A percentile compares a stretch with the other conserved stretches of the same genome.
Conservation (phyloP, 495 filamentous ascomycete species). For the Tuber aestivum region DNA sequence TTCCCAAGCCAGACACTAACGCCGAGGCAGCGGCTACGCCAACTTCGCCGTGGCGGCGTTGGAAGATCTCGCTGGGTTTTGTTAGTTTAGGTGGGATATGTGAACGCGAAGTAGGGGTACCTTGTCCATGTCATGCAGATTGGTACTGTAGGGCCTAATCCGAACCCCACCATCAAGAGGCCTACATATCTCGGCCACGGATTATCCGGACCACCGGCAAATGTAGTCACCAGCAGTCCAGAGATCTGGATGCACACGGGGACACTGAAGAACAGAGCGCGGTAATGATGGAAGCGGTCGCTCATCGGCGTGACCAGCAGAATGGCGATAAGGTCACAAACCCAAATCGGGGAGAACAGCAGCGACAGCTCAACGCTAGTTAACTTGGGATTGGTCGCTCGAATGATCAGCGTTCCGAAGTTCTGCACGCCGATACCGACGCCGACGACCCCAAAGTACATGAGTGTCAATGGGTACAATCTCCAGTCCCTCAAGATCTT, state of each 20-base stretch:
- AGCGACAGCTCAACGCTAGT: slow-evolving; percentile 71
- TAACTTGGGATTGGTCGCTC: slow-evolving; percentile 64
- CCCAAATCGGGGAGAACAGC: slow-evolving; percentile 85
- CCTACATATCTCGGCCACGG: slow-evolving; percentile 84
- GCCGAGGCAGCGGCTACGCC: slow-evolving; percentile 85
- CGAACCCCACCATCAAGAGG: slow-evolving; percentile 84
- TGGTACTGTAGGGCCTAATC: slow-evolving; percentile 83
- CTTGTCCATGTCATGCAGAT: slow-evolving; percentile 89
- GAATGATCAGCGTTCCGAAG: slow-evolving; percentile 81
- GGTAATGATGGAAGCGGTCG: slow-evolving; percentile 76
- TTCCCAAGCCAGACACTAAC: slow-evolving; percentile 77
- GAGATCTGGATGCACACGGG: slow-evolving; percentile 73
- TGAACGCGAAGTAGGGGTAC: slow-evolving; percentile 7
- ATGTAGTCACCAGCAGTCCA: slow-evolving; percentile 73
- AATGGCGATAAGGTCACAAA: slow-evolving; percentile 77
- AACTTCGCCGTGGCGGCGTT: slow-evolving; percentile 80
- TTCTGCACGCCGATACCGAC: slow-evolving; percentile 84
- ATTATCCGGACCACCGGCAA: slow-evolving; percentile 57
- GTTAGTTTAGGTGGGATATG: neutral
- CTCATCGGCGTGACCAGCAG: slow-evolving; percentile 77
- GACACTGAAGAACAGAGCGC: slow-evolving; percentile 74
- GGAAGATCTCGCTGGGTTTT: slow-evolving; percentile 64
- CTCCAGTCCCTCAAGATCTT: slow-evolving; percentile 75
- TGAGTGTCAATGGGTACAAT: slow-evolving; percentile 73
- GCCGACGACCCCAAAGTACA: slow-evolving; percentile 94